phyloP scores from a whole-genome alignment of 2,329 filamentous ascomycete genomes.

The Amphichorda felina region DNA sequence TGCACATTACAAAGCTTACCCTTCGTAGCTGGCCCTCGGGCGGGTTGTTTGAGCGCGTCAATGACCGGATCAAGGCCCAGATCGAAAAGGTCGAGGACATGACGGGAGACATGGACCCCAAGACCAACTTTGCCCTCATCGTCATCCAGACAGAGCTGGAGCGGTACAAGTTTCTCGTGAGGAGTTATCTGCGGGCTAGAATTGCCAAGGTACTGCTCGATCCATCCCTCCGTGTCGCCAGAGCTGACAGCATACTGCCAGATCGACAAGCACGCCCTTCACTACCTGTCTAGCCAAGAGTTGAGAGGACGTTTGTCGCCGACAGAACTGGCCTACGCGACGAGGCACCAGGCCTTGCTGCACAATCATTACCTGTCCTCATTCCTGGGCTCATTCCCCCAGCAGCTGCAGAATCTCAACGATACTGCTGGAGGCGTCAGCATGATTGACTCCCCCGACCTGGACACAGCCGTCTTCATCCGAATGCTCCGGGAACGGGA shows the following conservation, averaged over 20 bases:
- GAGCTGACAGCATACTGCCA: neutral
- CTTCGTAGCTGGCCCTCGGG: conserved; percentile 46
- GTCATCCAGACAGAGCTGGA: conserved; percentile 95
- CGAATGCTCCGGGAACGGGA: conserved; percentile 52
- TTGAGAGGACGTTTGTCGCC: conserved; percentile 56
- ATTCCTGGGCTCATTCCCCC: conserved; percentile 75
- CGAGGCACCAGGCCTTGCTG: conserved; percentile 72
- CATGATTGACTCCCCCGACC: conserved; percentile 86
- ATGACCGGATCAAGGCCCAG: conserved; percentile 57
- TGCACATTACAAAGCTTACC: neutral
- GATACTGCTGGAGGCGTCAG: conserved; percentile 80
- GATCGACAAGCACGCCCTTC: conserved; percentile 67
- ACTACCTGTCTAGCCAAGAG: conserved; percentile 51
- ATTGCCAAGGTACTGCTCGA: conserved; percentile 60
- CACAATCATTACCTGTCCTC: conserved; percentile 75
- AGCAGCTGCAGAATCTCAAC: conserved; percentile 70
- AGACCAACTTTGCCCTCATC: conserved; percentile 85
- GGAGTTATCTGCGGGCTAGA: conserved; percentile 72
- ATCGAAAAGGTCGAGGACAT: conserved; percentile 63
- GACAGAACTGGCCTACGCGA: conserved; percentile 72
- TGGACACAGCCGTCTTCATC: conserved; percentile 75
- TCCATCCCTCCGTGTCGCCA: too few species aligned
- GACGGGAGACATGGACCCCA: conserved; percentile 78
- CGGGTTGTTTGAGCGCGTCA: conserved; percentile 70
- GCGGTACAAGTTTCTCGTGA: conserved; percentile 81